phyloP scores from a whole-genome alignment of 2,329 filamentous ascomycete genomes.

The Emergomyces pasteurianus region DNA sequence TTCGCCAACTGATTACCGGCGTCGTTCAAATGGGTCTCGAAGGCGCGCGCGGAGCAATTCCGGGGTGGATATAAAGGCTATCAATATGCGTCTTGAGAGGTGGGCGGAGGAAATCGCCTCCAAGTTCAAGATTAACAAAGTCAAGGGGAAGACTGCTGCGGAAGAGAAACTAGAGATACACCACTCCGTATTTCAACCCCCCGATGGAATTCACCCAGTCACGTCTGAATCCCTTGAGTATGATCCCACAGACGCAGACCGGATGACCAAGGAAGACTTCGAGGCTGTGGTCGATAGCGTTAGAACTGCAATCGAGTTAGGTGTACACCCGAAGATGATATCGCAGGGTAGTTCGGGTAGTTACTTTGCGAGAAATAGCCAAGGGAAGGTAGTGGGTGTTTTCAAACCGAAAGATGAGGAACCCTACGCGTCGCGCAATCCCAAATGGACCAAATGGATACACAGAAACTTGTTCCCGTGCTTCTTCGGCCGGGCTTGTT shows the following conservation, averaged over 20 bases:
- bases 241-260: constrained; percentile 40
- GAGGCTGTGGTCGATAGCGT: constrained; percentile 84
- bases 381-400: constrained; percentile 90
- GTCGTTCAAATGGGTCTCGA: constrained; percentile 34
- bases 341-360: constrained; percentile 94
- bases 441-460: constrained; percentile 99
- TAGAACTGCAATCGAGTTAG: constrained; percentile 75
- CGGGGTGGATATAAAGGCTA: constrained; percentile 94
- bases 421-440: constrained; percentile 90
- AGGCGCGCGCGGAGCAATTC: constrained; percentile 55
- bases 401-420: constrained; percentile 99
- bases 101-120: constrained; percentile 98
- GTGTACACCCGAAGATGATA: constrained; percentile 89
- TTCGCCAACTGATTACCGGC: constrained; percentile 28
- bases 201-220: constrained; percentile 71
- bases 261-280: constrained; percentile 69
- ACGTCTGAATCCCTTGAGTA: constrained; percentile 61
- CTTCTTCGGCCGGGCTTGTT: constrained; percentile 86
- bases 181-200: constrained; percentile 90
- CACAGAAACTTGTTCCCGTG: constrained; percentile 95
- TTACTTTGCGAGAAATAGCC: constrained; percentile 86
- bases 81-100: constrained; percentile 85
- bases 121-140: constrained; percentile 80
- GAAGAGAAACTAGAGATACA: constrained; percentile 90
- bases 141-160: constrained; percentile 60